Conservation (phyloP, 352 stramenopile genomes). For the Globisporangium nagaii region DNA sequence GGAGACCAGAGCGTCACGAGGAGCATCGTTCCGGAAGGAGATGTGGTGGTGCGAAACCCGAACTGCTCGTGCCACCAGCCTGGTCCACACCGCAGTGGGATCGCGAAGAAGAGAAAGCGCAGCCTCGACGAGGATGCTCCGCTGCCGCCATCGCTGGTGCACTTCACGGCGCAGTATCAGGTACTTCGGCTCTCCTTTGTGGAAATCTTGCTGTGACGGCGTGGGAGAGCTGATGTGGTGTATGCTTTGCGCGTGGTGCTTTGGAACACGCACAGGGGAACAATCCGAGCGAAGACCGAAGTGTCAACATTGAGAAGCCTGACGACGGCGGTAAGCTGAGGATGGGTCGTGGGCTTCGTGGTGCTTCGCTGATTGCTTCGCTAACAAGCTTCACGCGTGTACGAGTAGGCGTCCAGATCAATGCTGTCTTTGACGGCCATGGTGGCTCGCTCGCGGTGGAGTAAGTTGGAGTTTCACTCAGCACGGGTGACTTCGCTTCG, state of each 20-base stretch:
- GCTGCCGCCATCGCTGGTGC: conserved; percentile 15
- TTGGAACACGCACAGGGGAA: conserved; percentile 28
- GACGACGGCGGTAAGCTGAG: conserved; percentile 20
- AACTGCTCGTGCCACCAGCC: conserved; percentile 16
- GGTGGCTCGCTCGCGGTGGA: conserved; percentile 61
- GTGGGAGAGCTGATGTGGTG: no score
- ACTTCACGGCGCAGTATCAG: conserved; percentile 58
- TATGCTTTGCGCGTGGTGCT: background rate
- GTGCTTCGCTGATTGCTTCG: background rate
- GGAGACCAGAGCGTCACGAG: conserved; percentile 2
- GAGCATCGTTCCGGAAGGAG: background rate
- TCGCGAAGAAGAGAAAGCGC: conserved; percentile 5
- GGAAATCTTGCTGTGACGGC: background rate
- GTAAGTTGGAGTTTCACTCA: conserved; percentile 22
- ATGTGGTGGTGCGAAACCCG: background rate
- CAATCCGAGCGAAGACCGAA: conserved; percentile 59
- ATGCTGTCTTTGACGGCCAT: conserved; percentile 66
- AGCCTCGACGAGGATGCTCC: conserved; percentile 4
- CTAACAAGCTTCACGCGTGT: background rate
- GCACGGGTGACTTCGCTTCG: no score
- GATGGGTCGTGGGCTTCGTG: background rate
- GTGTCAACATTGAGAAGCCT: conserved; percentile 40
- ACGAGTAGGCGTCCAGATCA: conserved; percentile 31
- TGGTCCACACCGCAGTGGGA: background rate
- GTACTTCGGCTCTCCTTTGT: conserved; percentile 8